Evolutionary conservation across 805 yeast genomes (phyloP), one percentile per base, ranked within the genome.

Genomic region (Starmerella kuoi): DNA sequence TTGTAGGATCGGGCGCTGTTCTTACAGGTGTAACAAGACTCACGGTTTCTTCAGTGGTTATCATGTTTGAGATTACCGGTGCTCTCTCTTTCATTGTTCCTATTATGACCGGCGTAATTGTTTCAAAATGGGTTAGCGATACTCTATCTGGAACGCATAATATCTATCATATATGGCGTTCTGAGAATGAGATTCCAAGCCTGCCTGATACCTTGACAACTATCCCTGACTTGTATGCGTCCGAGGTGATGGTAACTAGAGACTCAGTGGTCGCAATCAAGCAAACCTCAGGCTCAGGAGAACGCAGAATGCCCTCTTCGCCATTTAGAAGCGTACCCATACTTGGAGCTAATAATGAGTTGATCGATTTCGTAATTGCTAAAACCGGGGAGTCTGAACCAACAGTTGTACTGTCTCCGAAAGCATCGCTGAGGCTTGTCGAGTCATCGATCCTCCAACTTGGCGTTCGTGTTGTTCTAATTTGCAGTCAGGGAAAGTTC

Each of bases 1-100:
- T 84, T 8, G 83, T 85, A 19, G 94, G 95, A 0, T 85, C 94
- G 0, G 94, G 86, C 0, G 70, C 94, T 1, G 79, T 82, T 42
- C 65, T 83, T 50, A 74, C 91, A 0, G 93, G 94, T 4, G 75
- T 79, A 14, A 82, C 94, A 3, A 74, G 83, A 49, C 71, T 84
- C 62, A 82, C 87, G 3, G 78, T 83, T 48, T 72, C 85, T 34
- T 77, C 79, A 6, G 94, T 83, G 15, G 87, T 84, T 5, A 74
- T 85, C 21, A 67, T 83, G 48, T 80, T 82, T 58, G 95, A 84
- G 58, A 63, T 84, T 31, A 82, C 94, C 0, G 95, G 94, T 21
- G 95, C 94, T 0, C 67, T 85, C 37, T 72, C 81, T 0, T 84
- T 84, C 55, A 85, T 83, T 2, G 64, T 84, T 34, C 95, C 95